Percentiles rank a stretch among this genome's conserved stretches.
These are phyloP conservation scores for Verticillium albo-atrum DNA, from an alignment of 2,329 filamentous ascomycete species.

Conservation along the genomic window DNA sequence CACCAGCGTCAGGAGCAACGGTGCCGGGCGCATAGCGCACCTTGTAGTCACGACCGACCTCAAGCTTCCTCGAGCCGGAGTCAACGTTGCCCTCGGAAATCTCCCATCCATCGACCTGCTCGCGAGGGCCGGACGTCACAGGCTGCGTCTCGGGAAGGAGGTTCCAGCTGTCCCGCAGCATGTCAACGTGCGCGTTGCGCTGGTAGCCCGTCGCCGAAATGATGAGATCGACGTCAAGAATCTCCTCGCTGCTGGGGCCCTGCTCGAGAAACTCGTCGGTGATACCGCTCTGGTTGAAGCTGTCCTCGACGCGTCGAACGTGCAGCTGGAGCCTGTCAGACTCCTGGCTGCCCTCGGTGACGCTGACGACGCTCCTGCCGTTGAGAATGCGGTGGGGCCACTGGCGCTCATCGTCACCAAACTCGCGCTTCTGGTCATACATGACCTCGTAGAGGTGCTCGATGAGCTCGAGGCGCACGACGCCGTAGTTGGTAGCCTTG, in stretches of 20 bases:
- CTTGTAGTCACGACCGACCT: slow-evolving; percentile 72
- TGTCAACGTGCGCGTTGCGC: slow-evolving; percentile 70
- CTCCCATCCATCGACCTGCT: slow-evolving; percentile 33
- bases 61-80: slow-evolving; percentile 43
- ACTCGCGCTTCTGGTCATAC: slow-evolving; percentile 76
- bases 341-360: slow-evolving; percentile 49
- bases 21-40: slow-evolving; percentile 65
- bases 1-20: slow-evolving; percentile 68
- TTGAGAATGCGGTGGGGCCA: slow-evolving; percentile 83
- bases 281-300: slow-evolving; percentile 24
- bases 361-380: slow-evolving; percentile 59
- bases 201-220: slow-evolving; percentile 86
- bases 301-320: slow-evolving; percentile 42
- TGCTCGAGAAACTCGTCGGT: slow-evolving; percentile 28
- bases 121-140: slow-evolving; percentile 3
- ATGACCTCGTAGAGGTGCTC: slow-evolving; percentile 84
- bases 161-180: slow-evolving; percentile 63
- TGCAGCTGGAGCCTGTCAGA: slow-evolving; percentile 50
- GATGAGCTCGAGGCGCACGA: slow-evolving; percentile 85
- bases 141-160: slow-evolving; percentile 52
- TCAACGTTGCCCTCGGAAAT: slow-evolving; percentile 11
- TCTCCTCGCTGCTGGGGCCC: slow-evolving; percentile 41
- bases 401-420: slow-evolving; percentile 60
- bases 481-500: slow-evolving; percentile 87
- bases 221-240: slow-evolving; percentile 71